Percentiles rank a stretch among this genome's conserved stretches.
phyloP scores from a whole-genome alignment of 192 early-diverging fungal genomes.

The Coemansia sp. region DNA sequence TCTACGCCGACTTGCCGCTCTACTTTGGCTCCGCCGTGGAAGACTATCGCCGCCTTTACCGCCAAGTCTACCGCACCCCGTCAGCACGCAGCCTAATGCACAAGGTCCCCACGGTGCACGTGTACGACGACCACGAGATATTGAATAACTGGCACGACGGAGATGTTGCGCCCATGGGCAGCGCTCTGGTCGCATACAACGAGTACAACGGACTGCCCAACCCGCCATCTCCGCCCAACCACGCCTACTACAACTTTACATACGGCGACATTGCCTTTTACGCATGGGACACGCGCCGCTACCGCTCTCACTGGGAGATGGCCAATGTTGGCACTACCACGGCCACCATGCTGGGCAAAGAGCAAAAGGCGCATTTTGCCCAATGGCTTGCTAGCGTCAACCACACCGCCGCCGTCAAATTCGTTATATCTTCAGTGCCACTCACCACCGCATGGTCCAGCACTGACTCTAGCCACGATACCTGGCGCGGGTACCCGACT shows the following conservation, averaged over 20 bases:
- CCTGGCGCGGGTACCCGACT: conserved; percentile 50
- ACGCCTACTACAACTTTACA: conserved; percentile 48
- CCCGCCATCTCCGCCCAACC: conserved; percentile 8
- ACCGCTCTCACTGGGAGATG: conserved; percentile 44
- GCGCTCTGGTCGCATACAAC: conserved; percentile 43
- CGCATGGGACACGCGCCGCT: conserved; percentile 52
- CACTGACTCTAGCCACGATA: conserved; percentile 42
- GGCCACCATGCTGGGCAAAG: conserved; percentile 42
- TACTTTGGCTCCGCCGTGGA: conserved; percentile 35
- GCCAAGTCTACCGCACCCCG: conserved; percentile 37
- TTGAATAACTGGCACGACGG: conserved; percentile 52
- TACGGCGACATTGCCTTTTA: conserved; percentile 48
- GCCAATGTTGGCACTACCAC: not conserved
- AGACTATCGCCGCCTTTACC: conserved; percentile 49
- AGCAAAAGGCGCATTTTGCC: conserved; percentile 44
- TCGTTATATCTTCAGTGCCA: conserved; percentile 49
- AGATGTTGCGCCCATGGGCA: conserved; percentile 32
- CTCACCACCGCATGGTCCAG: conserved; percentile 46
- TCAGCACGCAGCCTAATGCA: conserved; percentile 30
- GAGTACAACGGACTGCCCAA: conserved; percentile 50
- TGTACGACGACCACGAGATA: conserved; percentile 57
- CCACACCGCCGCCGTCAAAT: conserved; percentile 50
- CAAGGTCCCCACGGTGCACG: conserved; percentile 43
- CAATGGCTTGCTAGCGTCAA: conserved; percentile 45
- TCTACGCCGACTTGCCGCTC: conserved; percentile 51